Evolutionary conservation across 495 filamentous ascomycete genomes (phyloP).

Genomic region (Xeromyces bisporus): DNA sequence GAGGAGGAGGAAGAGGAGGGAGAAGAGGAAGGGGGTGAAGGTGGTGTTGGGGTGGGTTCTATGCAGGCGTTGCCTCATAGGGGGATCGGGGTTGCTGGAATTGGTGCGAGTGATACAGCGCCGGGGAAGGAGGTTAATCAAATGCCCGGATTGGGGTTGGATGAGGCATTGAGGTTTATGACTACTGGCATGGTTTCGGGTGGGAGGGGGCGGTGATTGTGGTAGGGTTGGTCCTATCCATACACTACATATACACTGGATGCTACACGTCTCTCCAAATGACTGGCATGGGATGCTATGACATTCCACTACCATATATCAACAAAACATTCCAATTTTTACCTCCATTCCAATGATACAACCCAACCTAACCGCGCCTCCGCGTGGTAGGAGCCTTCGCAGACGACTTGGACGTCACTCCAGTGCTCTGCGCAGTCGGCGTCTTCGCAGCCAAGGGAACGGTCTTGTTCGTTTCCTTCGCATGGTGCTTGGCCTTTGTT

Average conservation of each 20-base stretch:
- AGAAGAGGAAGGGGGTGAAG: constrained; percentile 17
- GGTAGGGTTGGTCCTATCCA: too few species aligned
- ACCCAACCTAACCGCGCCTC: constrained; percentile 24
- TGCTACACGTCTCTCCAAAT: too few species aligned
- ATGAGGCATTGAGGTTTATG: constrained; percentile 39
- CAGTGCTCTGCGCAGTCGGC: constrained; percentile 18
- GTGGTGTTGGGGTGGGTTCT: constrained; percentile 27
- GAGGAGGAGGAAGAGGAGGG: constrained; percentile 18
- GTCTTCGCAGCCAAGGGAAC: constrained; percentile 13
- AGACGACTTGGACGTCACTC: constrained; percentile 17
- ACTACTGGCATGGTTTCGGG: constrained; percentile 30
- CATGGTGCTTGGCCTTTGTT: constrained; percentile 18
- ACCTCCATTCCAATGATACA: too few species aligned
- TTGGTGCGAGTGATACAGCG: constrained; percentile 30
- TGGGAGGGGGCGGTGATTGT: too few species aligned
- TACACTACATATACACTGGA: too few species aligned
- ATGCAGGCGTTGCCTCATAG: constrained; percentile 26
- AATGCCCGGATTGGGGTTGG: constrained; percentile 25
- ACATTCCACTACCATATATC: too few species aligned
- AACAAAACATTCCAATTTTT: too few species aligned
- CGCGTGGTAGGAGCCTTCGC: constrained; percentile 30
- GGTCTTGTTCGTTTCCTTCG: constrained; percentile 15
- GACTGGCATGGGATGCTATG: too few species aligned
- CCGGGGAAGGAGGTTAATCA: constrained; percentile 15
- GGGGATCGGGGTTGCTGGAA: constrained; percentile 19